A percentile compares a stretch with the other conserved stretches of the same genome.
These are phyloP conservation scores for Candida silvicultrix DNA, from an alignment of 805 yeast species.

Conservation along the genomic window DNA sequence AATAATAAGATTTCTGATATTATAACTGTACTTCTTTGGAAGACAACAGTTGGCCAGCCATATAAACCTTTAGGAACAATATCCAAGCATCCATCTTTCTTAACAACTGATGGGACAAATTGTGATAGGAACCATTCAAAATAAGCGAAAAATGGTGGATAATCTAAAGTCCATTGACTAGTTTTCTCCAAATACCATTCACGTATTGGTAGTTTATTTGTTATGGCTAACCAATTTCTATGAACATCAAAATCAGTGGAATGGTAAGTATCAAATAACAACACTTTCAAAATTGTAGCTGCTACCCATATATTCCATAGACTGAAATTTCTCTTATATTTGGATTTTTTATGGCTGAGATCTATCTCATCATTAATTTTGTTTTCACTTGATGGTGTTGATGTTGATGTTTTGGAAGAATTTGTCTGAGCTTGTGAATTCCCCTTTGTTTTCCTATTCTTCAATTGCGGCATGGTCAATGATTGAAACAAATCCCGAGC, in stretches of 20 bases:
- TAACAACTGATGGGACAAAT: slow-evolving; percentile 59
- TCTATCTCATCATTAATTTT: background rate
- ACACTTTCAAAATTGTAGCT: slow-evolving; percentile 48
- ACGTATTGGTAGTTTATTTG: slow-evolving; percentile 62
- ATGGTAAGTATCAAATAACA: slow-evolving; percentile 73
- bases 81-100: slow-evolving; percentile 71
- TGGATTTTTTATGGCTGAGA: slow-evolving; percentile 1
- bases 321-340: slow-evolving; percentile 32
- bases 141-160: slow-evolving; percentile 97
- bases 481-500: too few relatives aligned
- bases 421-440: background rate
- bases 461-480: slow-evolving; percentile 11
- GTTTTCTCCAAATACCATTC: slow-evolving; percentile 81
- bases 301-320: slow-evolving; percentile 66
- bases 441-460: slow-evolving; percentile 8
- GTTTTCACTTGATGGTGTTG: background rate
- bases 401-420: background rate
- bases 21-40: slow-evolving; percentile 79
- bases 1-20: slow-evolving; percentile 68
- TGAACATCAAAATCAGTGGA: slow-evolving; percentile 98
- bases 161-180: slow-evolving; percentile 90
- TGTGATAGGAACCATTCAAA: slow-evolving; percentile 79
- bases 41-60: slow-evolving; percentile 73
- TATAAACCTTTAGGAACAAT: slow-evolving; percentile 59
- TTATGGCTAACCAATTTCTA: slow-evolving; percentile 93